Percentiles rank a stretch among this genome's conserved stretches.
Evolutionary conservation across 768 basidiomycete species (phyloP).

Genomic region (Leccinum variicolor): DNA sequence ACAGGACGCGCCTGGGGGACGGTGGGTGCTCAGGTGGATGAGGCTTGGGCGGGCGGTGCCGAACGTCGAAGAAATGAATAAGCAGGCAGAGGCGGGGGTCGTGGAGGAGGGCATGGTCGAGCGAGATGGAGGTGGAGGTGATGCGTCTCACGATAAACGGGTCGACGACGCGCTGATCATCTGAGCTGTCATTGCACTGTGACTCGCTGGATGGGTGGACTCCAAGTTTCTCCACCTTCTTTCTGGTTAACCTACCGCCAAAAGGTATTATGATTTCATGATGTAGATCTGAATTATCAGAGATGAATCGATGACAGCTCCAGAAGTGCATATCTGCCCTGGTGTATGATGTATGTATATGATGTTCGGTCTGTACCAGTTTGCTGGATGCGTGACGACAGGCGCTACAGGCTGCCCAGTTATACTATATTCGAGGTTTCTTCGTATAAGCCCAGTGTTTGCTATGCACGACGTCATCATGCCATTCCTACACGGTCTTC

Average conservation of each 20-base stretch:
- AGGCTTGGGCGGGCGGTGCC: conserved; percentile 15
- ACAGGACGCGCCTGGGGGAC: conserved; percentile 33
- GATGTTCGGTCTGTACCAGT: no score
- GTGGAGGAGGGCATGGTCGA: background rate
- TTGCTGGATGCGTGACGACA: no score
- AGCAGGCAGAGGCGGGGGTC: background rate
- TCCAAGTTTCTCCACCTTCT: background rate
- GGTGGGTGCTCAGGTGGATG: conserved; percentile 20
- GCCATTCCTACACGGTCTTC: conserved; percentile 60
- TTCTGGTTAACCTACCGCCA: background rate
- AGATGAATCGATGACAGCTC: no score
- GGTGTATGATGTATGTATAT: no score
- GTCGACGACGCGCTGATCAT: conserved; percentile 4
- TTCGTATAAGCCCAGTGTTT: background rate
- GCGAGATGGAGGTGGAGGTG: conserved; percentile 1
- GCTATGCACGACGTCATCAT: conserved; percentile 16
- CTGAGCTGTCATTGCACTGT: background rate
- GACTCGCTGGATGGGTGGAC: background rate
- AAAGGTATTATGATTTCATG: background rate
- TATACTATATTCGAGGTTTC: no score
- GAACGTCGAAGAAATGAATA: conserved; percentile 27
- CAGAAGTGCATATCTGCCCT: no score
- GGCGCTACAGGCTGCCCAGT: no score
- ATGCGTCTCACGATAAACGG: background rate
- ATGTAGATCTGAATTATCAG: background rate